These are phyloP conservation scores for Podila horticola DNA, from an alignment of 192 early-diverging fungal species.

Conservation along the genomic window DNA sequence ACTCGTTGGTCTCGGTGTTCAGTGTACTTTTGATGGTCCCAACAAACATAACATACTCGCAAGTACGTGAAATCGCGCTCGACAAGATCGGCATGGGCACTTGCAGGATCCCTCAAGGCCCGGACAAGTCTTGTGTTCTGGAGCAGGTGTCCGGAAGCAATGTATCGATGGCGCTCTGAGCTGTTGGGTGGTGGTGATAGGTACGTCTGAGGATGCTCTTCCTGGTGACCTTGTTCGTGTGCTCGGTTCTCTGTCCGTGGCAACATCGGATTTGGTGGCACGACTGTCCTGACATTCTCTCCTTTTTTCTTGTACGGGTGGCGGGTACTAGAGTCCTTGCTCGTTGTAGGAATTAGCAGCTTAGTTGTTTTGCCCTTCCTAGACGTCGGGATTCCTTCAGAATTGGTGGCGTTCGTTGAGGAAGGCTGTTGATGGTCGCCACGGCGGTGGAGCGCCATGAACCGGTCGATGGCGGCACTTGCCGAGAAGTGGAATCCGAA, in stretches of 20 bases:
- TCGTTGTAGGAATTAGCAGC: too few relatives aligned
- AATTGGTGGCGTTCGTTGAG: too few relatives aligned
- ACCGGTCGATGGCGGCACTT: conserved; percentile 10
- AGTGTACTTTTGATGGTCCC: too few relatives aligned
- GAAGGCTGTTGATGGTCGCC: background rate
- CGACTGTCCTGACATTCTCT: too few relatives aligned
- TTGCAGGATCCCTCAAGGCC: conserved; percentile 8
- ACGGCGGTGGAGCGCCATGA: conserved; percentile 16
- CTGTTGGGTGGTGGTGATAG: background rate
- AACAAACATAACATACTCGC: conserved; percentile 7
- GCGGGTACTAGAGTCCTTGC: too few relatives aligned
- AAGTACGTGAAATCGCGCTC: conserved; percentile 32
- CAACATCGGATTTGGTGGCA: too few relatives aligned
- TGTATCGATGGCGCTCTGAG: conserved; percentile 13
- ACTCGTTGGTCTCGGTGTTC: too few relatives aligned
- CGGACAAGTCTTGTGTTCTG: conserved; percentile 23
- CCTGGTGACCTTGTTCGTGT: background rate
- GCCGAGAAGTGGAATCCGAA: conserved; percentile 6
- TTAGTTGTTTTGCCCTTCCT: too few relatives aligned
- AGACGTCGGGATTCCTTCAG: too few relatives aligned
- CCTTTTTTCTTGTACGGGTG: too few relatives aligned
- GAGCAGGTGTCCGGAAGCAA: conserved; percentile 11
- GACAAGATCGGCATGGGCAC: conserved; percentile 1
- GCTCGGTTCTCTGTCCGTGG: too few relatives aligned
- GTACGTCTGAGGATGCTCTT: background rate